phyloP scores from a whole-genome alignment of 164 flowering plant species.

The Piper longum region DNA sequence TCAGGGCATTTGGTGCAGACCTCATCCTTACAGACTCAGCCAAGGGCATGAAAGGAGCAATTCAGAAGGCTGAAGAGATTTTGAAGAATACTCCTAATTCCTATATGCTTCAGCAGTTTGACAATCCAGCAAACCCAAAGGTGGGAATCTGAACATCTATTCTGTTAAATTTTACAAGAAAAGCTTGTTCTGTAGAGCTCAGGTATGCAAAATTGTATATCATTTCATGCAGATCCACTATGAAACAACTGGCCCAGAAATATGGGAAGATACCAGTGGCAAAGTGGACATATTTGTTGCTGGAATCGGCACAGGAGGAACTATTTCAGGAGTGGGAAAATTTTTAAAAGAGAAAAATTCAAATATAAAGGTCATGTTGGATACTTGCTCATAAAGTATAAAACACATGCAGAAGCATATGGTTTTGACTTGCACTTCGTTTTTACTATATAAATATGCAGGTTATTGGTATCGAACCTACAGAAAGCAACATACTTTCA shows the following conservation, averaged over 20 bases:
- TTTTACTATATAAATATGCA: conserved; percentile 6
- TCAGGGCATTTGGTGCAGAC: conserved; percentile 90
- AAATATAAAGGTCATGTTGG: conserved; percentile 45
- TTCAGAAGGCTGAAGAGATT: conserved; percentile 76
- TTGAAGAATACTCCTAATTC: conserved; percentile 56
- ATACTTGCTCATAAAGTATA: neutral
- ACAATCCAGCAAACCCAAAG: conserved; percentile 87
- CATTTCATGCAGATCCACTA: conserved; percentile 52
- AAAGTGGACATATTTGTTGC: conserved; percentile 89
- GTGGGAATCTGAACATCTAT: conserved; percentile 8
- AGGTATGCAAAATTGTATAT: neutral
- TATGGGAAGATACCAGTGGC: conserved; percentile 95
- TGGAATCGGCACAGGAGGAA: conserved; percentile 96
- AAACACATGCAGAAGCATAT: neutral
- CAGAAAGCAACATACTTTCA: conserved; percentile 80
- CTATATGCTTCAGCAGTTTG: conserved; percentile 84
- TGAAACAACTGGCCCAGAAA: conserved; percentile 98
- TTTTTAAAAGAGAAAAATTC: conserved; percentile 69
- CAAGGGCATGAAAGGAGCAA: conserved; percentile 78
- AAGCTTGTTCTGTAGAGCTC: no score
- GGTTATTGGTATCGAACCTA: conserved; percentile 92
- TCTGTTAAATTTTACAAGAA: neutral
- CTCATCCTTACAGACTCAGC: conserved; percentile 70
- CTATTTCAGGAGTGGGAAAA: conserved; percentile 78
- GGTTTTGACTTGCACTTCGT: neutral